A percentile compares a stretch with the other conserved stretches of the same genome.
Conservation (phyloP, 805 yeast genomes). For the Cyberlindnera americana region DNA sequence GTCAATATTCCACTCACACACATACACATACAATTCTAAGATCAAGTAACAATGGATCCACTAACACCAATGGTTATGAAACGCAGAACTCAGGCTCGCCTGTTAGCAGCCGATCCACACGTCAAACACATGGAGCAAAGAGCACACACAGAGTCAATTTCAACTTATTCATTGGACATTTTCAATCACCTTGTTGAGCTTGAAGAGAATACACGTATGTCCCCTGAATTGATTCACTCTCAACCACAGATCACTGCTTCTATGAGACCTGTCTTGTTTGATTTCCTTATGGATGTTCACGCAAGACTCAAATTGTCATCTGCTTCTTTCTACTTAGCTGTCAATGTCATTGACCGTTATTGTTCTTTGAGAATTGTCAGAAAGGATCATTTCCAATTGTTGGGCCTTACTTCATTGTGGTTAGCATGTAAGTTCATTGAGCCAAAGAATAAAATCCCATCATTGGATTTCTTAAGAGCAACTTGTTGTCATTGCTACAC, state of each 20-base stretch:
- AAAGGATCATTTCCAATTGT: slow-evolving; percentile 78
- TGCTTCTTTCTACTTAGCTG: slow-evolving; percentile 63
- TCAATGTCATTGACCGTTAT: slow-evolving; percentile 79
- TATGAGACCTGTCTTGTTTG: slow-evolving; percentile 77
- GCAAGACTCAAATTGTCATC: slow-evolving; percentile 58
- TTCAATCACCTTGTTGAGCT: slow-evolving; percentile 33
- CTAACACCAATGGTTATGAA: slow-evolving; percentile 24
- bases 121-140: slow-evolving; percentile 45
- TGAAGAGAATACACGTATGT: slow-evolving; percentile 30
- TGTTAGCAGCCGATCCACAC: slow-evolving; percentile 35
- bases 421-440: slow-evolving; percentile 78
- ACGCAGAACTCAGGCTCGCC: slow-evolving; percentile 25
- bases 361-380: slow-evolving; percentile 77
- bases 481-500: slow-evolving; percentile 58
- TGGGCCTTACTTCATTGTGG: slow-evolving; percentile 88
- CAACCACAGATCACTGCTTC: slow-evolving; percentile 40
- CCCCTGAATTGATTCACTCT: slow-evolving; percentile 30
- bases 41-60: slow-evolving; percentile 9
- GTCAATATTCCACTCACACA: too few relatives aligned
- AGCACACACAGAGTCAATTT: slow-evolving; percentile 40
- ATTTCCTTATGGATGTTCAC: slow-evolving; percentile 73
- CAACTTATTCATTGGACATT: slow-evolving; percentile 44
- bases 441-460: slow-evolving; percentile 59
- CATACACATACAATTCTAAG: too few relatives aligned
- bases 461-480: slow-evolving; percentile 46